A percentile compares a stretch with the other conserved stretches of the same genome.
These are phyloP conservation scores for Solanum infundibuliforme DNA, from an alignment of 257 asterid genomes.

Conservation along the genomic window DNA sequence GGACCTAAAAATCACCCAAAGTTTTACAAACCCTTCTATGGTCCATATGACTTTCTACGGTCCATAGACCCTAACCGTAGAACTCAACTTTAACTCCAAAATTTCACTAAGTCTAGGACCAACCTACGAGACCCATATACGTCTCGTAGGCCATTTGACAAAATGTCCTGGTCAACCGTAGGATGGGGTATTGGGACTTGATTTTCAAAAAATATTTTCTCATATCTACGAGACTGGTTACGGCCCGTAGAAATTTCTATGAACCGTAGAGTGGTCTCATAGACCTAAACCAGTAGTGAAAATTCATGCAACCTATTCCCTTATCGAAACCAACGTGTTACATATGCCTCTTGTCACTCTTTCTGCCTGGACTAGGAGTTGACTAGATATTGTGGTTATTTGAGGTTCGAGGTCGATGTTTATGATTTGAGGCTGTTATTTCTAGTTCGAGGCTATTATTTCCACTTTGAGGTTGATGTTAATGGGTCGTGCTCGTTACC, in stretches of 20 bases:
- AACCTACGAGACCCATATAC: neutral
- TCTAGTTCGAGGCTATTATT: neutral
- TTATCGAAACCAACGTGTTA: no score
- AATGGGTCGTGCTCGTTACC: no score
- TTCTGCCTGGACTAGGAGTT: neutral
- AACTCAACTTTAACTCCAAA: no score
- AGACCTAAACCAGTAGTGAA: neutral
- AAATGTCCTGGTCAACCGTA: neutral
- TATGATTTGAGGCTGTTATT: no score
- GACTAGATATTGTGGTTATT: neutral
- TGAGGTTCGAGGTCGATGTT: neutral
- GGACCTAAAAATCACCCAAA: neutral
- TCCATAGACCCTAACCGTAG: no score
- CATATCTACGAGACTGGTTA: neutral
- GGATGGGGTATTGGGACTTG: neutral
- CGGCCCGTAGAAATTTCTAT: neutral
- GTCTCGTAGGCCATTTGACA: neutral
- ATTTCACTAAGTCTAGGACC: neutral
- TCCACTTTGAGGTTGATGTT: no score
- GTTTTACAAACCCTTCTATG: neutral
- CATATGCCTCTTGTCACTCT: neutral
- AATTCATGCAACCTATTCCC: neutral
- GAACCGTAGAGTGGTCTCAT: neutral
- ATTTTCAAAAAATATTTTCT: no score
- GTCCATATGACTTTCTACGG: neutral